A percentile compares a stretch with the other conserved stretches of the same genome.
These are phyloP conservation scores for Solanum neorickii DNA, from an alignment of 257 asterid species.

Conservation along the genomic window DNA sequence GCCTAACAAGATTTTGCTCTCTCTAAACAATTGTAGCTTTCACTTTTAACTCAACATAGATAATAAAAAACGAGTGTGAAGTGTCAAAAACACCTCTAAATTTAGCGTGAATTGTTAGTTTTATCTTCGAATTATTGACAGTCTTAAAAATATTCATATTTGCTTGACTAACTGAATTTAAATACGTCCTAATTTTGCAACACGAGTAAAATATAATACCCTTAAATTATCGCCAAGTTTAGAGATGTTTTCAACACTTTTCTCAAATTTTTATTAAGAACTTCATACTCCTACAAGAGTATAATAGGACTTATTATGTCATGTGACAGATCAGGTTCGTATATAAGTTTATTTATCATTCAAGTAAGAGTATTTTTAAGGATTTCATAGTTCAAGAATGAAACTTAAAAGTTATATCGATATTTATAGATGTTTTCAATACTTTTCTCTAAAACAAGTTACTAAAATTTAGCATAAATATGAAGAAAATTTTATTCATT, in stretches of 20 bases:
- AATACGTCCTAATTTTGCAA: background rate
- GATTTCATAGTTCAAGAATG: background rate
- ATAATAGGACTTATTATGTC: background rate
- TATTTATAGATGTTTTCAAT: too few species aligned
- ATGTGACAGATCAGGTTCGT: accelerated
- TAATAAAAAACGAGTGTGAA: too few species aligned
- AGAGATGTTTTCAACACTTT: too few species aligned
- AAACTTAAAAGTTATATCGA: too few species aligned
- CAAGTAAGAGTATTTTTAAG: too few species aligned
- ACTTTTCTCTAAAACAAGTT: background rate
- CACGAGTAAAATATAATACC: too few species aligned
- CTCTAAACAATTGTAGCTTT: background rate
- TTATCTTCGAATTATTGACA: too few species aligned
- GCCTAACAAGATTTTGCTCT: conserved; percentile 19
- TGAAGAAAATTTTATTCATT: background rate
- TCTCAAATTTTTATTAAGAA: accelerated
- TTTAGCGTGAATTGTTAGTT: background rate
- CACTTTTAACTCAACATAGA: background rate
- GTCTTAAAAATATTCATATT: too few species aligned
- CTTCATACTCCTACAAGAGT: too few species aligned
- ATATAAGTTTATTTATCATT: too few species aligned
- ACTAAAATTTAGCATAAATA: background rate
- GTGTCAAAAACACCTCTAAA: too few species aligned
- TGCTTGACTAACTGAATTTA: background rate
- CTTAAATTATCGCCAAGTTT: background rate